Base-by-base conservation (phyloP, 176 grass and related monocot species). In the Puccinellia tenuiflora region DNA sequence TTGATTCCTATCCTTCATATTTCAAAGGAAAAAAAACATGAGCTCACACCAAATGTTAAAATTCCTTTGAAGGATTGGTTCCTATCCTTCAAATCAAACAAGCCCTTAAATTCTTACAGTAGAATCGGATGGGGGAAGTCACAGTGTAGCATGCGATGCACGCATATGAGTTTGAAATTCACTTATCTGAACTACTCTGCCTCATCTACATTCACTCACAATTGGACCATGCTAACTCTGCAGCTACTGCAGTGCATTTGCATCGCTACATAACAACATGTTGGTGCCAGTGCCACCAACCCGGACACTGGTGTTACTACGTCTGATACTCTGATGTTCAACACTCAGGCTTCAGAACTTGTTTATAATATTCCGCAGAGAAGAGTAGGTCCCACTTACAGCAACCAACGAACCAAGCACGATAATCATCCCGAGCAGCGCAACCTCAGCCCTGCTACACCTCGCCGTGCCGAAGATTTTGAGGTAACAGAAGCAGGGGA, bases 401-500 rank as follows among this genome's bases (percentile, higher is more conserved):
- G 92, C 92, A 0, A 92, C 86, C 21, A 94, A 62, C 30, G 73
- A 85, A 9, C 92, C 94, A 8, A 94, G 84, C 22, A 77, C 40
- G 20, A 94, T 22, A 18, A 97, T 92, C 18, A 39, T 54, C 7
- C 16, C 52, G 67, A 97, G 85, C 9, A 90, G 65, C 68, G 39
- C 74, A 35, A 83, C 75, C 79, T 97, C 94, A 0, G 65, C 64
- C 80, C 43, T 85, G 50, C 70, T 47, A 50, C 89, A 79, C 20
- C 68, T 86, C 10, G 83, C 4, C 1, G 40, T 25, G 5, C 90
- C 88, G 18, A 88, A 79, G 69, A 97, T 97, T 78, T 89, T 92
- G 57, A 97, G 75, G 86, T 97, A 97, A 68, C 92, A 94, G 30
- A 92, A 5, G 59, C 94, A 94, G 0, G 94, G 94, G 16, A 97